Evolutionary conservation across 2,329 filamentous ascomycete genomes (phyloP).

Genomic region (Juglanconis oblonga): DNA sequence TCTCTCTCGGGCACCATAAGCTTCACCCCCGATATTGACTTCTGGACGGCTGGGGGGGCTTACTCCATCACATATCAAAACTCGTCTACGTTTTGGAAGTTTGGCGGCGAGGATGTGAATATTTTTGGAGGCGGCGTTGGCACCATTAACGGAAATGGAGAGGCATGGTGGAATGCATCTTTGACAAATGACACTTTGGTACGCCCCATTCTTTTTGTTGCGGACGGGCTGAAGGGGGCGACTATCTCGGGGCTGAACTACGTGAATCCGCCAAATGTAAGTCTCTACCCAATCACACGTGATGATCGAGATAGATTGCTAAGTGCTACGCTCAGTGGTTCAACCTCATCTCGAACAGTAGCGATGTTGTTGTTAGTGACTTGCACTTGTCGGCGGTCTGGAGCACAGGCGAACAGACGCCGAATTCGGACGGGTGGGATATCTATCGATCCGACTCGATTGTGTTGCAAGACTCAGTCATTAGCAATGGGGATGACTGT

Average conservation of each 20-base stretch:
- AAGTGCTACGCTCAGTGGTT: constrained; percentile 37
- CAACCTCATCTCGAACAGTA: constrained; percentile 52
- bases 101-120: constrained; percentile 56
- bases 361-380: constrained; percentile 49
- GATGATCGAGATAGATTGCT: background rate
- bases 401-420: constrained; percentile 42
- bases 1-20: constrained; percentile 35
- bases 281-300: background rate
- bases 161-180: constrained; percentile 51
- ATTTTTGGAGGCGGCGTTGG: constrained; percentile 47
- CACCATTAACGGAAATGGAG: constrained; percentile 58
- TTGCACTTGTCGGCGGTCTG: constrained; percentile 41
- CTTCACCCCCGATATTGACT: constrained; percentile 56
- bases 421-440: constrained; percentile 46
- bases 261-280: constrained; percentile 50
- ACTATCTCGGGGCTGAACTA: constrained; percentile 50
- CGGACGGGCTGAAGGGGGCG: constrained; percentile 47
- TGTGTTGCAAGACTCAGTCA: constrained; percentile 53
- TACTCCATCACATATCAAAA: constrained; percentile 57
- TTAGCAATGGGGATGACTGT: constrained; percentile 60
- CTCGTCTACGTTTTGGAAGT: constrained; percentile 55
- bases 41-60: constrained; percentile 49
- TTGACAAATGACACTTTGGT: constrained; percentile 47
- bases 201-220: constrained; percentile 52
- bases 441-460: constrained; percentile 45